Base-by-base conservation (phyloP, 768 basidiomycete genomes). In the Amanita brunnescens region DNA sequence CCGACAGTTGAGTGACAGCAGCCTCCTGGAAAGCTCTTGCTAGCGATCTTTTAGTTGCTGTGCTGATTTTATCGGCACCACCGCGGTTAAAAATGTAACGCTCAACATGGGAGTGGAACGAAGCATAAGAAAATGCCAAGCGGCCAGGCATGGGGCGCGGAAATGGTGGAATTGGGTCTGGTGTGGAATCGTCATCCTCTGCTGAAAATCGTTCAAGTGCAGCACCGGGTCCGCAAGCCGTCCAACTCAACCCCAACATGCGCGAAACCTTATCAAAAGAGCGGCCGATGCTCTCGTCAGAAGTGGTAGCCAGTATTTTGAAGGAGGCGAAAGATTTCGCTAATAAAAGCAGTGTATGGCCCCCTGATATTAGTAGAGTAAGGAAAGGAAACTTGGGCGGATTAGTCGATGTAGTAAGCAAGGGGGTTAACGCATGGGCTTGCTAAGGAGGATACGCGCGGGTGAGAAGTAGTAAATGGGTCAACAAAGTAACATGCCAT, bases 321-420 rank as follows among this genome's bases (percentile, higher is more conserved):
- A 89, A 96, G 0, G 71, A 66, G 5, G 68, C 70, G 23, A 65
- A 63, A 1, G 83, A 81, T 0, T 63, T 71, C 1, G 84, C 89
- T 9, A 95, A 80, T 1, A 96, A 73, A 33, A 98, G 75, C 34
- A 97, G 73, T 0, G 94, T 93, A 63, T 98, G 95, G 2, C 94
- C 94, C n/a, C 95, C 95, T 0, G 92, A 94, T 43, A 95, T 74
- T 14, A 98, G 76, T 10, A 97, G 73, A 0, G 87, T 85, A 32
- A 98, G 75, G 70, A 94, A 97, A 0, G 95, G 95, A 63, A 87
- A 97, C 20, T 59, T 48, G 64, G 91, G 67, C 60, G 71, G 48
- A 20, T 74, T 58, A 8, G 67, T 53, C 49, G 65, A 67, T 6
- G 75, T 68, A 0, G 92, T 90, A 12, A 95, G 74, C 21, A 89